Conservation (phyloP, 2,329 filamentous ascomycete species). For the Emmonsiellopsis sp. region DNA sequence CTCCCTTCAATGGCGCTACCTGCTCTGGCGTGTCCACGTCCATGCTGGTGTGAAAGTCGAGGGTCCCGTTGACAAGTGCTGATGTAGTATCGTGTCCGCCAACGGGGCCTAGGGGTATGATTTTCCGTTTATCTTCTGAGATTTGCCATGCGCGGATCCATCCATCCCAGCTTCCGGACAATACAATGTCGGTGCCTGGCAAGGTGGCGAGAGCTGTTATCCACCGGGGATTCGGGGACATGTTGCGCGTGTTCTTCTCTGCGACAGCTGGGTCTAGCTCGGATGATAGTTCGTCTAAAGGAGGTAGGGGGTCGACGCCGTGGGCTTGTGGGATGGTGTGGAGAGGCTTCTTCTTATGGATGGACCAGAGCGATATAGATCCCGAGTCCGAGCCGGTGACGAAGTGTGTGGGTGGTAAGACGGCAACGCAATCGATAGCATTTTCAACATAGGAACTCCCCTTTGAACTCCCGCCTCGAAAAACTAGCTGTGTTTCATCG, state of each 20-base stretch:
- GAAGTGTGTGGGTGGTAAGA: conserved; percentile 84
- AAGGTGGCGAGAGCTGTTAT: conserved; percentile 83
- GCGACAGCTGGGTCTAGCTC: conserved; percentile 54
- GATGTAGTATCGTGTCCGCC: conserved; percentile 29
- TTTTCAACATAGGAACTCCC: conserved; percentile 57
- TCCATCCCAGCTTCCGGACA: conserved; percentile 93
- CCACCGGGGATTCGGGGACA: conserved; percentile 63
- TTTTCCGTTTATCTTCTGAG: conserved; percentile 68
- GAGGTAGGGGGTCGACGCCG: conserved; percentile 66
- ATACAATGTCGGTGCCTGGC: conserved; percentile 80
- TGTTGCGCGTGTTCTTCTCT: conserved; percentile 32
- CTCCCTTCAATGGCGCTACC: conserved; percentile 51
- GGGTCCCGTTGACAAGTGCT: conserved; percentile 15
- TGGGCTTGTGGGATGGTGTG: conserved; percentile 73
- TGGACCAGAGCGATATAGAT: conserved; percentile 73
- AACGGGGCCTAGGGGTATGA: conserved; percentile 64
- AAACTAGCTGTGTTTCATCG: conserved; percentile 91
- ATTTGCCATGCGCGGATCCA: conserved; percentile 78
- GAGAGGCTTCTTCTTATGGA: conserved; percentile 90
- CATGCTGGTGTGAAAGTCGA: conserved; percentile 15
- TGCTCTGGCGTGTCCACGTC: conserved; percentile 15
- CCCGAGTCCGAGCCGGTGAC: conserved; percentile 93
- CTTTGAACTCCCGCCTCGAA: conserved; percentile 61
- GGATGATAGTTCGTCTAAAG: conserved; percentile 62
- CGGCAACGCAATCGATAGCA: conserved; percentile 83